Evolutionary conservation across 768 basidiomycete genomes (phyloP).

Genomic region (Suillus subalutaceus): DNA sequence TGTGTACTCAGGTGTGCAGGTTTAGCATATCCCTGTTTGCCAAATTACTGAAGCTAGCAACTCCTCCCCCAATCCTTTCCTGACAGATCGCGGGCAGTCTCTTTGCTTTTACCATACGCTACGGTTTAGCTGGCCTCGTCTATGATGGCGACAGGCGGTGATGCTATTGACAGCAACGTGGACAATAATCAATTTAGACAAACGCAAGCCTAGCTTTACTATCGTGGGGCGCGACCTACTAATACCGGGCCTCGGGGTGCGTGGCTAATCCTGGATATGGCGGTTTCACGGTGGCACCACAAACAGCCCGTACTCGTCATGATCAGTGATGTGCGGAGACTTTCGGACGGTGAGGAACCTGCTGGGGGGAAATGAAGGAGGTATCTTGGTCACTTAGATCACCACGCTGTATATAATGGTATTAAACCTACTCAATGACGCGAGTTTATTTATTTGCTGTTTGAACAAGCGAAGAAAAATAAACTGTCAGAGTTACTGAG

Average conservation of each 20-base stretch:
- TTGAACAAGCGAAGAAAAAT: too few species aligned
- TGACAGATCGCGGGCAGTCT: slow-evolving; percentile 71
- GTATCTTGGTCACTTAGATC: background rate
- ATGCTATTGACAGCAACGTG: slow-evolving; percentile 6
- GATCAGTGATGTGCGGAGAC: background rate
- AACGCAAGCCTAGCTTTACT: background rate
- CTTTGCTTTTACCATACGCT: slow-evolving; percentile 83
- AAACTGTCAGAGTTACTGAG: too few species aligned
- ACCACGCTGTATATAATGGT: background rate
- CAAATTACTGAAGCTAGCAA: slow-evolving; percentile 12
- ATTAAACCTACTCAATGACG: too few species aligned
- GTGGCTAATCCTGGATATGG: background rate
- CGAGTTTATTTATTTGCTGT: too few species aligned
- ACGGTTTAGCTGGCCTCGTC: slow-evolving; percentile 85
- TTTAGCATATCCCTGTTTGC: background rate
- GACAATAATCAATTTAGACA: too few species aligned
- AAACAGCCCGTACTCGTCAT: too few species aligned
- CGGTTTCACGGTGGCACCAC: background rate
- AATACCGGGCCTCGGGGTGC: background rate
- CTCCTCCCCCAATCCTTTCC: slow-evolving; percentile 4
- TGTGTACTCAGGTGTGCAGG: slow-evolving; percentile 66
- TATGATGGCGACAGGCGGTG: slow-evolving; percentile 92
- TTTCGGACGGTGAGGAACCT: background rate
- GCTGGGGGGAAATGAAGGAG: background rate
- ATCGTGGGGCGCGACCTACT: background rate